Conservation (phyloP, 768 basidiomycete genomes). For the Xanthoconium purpureum region DNA sequence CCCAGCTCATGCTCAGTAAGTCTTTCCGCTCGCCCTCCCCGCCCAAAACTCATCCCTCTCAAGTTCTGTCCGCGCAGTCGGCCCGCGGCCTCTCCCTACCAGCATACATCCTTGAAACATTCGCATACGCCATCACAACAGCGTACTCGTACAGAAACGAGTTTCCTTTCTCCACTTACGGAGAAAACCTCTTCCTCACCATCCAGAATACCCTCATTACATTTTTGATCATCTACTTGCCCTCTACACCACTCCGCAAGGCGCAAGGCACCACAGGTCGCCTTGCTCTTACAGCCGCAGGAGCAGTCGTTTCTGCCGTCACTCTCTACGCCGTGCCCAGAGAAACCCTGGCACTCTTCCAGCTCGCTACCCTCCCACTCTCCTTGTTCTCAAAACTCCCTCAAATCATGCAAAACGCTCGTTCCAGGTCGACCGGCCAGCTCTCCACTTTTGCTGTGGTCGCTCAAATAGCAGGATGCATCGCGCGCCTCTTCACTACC, state of each 20-base stretch:
- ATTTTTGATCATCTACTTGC: conserved; percentile 76
- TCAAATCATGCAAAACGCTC: conserved; percentile 83
- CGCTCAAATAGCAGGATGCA: conserved; percentile 83
- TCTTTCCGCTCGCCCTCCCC: background rate
- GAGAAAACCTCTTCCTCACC: conserved; percentile 93
- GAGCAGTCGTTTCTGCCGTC: conserved; percentile 35
- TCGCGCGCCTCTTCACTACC: conserved; percentile 92
- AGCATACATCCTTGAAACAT: conserved; percentile 87
- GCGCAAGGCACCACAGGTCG: conserved; percentile 28
- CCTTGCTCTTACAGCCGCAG: conserved; percentile 31
- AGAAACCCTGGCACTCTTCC: conserved; percentile 60
- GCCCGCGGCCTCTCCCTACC: conserved; percentile 85
- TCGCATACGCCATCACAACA: conserved; percentile 85
- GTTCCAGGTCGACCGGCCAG: conserved; percentile 80
- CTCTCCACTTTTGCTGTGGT: conserved; percentile 91
- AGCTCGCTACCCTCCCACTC: conserved; percentile 85
- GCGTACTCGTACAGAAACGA: conserved; percentile 80
- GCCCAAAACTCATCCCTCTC: background rate
- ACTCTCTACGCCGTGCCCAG: conserved; percentile 49
- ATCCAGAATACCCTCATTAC: conserved; percentile 87
- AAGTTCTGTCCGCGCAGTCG: conserved; percentile 70
- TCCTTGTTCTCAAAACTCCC: conserved; percentile 92
- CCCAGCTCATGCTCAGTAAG: conserved; percentile 85
- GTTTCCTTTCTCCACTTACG: conserved; percentile 97
- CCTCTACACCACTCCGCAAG: conserved; percentile 30